Conservation (phyloP, 2,329 filamentous ascomycete species). For the Aspergillus sclerotialis region DNA sequence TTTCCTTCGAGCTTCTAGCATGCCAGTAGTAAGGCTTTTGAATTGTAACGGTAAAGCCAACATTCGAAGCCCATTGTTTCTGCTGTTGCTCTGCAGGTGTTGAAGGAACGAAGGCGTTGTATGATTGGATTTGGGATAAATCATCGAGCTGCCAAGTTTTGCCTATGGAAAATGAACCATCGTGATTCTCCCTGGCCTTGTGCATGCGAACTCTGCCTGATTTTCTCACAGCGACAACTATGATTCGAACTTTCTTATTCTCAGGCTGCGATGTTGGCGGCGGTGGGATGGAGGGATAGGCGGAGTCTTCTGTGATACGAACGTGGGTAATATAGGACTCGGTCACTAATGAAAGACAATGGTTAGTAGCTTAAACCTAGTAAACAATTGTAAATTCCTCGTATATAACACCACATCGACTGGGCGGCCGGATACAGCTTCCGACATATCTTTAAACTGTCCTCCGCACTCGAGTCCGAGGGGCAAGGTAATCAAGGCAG, state of each 20-base stretch:
- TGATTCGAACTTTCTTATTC: slow-evolving; percentile 80
- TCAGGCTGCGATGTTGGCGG: slow-evolving; percentile 68
- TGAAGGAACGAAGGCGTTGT: slow-evolving; percentile 53
- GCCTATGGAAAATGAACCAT: slow-evolving; percentile 91
- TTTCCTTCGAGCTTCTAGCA: slow-evolving; percentile 87
- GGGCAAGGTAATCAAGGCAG: no score
- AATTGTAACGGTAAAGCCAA: slow-evolving; percentile 80
- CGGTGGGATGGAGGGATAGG: slow-evolving; percentile 74
- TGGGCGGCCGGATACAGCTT: no score
- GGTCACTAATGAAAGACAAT: slow-evolving; percentile 46
- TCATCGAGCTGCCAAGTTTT: slow-evolving; percentile 98
- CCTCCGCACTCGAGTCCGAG: no score
- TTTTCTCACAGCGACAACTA: slow-evolving; percentile 87
- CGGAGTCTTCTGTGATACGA: slow-evolving; percentile 77
- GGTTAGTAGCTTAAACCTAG: slow-evolving; percentile 13
- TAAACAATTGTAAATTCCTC: background rate
- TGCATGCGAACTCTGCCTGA: slow-evolving; percentile 91
- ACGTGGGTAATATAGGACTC: slow-evolving; percentile 99
- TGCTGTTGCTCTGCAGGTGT: slow-evolving; percentile 55
- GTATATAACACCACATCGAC: no score
- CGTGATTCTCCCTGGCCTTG: slow-evolving; percentile 92
- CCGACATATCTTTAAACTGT: no score
- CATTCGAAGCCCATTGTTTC: slow-evolving; percentile 70
- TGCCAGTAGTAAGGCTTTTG: slow-evolving; percentile 98
- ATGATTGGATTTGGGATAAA: slow-evolving; percentile 75